Evolutionary conservation across 768 basidiomycete genomes (phyloP).

Genomic region (Leccinum subtestaceum): DNA sequence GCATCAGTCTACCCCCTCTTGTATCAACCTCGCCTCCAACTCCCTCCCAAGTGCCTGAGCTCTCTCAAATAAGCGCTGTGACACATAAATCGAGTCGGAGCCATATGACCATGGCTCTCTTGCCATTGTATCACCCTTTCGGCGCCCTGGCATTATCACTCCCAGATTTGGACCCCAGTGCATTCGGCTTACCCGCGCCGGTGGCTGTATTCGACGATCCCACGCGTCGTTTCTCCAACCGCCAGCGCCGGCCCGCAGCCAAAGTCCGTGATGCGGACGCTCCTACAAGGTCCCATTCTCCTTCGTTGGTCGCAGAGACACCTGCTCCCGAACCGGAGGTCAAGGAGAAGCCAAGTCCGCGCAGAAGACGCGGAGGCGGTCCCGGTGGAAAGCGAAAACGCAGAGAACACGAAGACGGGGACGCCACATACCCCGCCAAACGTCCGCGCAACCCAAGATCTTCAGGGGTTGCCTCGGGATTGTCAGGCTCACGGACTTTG

Average conservation of each 20-base stretch:
- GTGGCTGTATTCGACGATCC: constrained; percentile 44
- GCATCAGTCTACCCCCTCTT: constrained; percentile 11
- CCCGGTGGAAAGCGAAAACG: constrained; percentile 51
- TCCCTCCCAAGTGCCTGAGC: constrained; percentile 12
- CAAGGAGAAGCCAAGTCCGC: constrained; percentile 48
- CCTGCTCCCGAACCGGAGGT: constrained; percentile 28
- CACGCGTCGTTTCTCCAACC: constrained; percentile 42
- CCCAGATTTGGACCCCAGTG: constrained; percentile 57
- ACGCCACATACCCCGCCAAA: constrained; percentile 71
- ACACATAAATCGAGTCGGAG: constrained; percentile 14
- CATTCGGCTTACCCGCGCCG: constrained; percentile 54
- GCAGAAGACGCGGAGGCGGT: constrained; percentile 44
- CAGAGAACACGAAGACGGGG: constrained; percentile 58
- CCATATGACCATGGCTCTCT: constrained; percentile 39
- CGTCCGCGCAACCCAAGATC: constrained; percentile 54
- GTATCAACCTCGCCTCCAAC: constrained; percentile 13
- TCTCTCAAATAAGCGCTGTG: constrained; percentile 14
- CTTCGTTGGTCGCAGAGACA: constrained; percentile 7
- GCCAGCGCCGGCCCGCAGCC: constrained; percentile 45
- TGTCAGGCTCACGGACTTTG: constrained; percentile 18
- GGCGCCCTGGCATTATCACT: constrained; percentile 62
- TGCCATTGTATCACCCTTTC: constrained; percentile 69
- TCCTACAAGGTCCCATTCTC: constrained; percentile 10
- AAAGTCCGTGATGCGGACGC: constrained; percentile 51
- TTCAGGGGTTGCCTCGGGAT: constrained; percentile 21